Evolutionary conservation across 257 asterid species (phyloP).

Genomic region (Solanum chmielewskii): DNA sequence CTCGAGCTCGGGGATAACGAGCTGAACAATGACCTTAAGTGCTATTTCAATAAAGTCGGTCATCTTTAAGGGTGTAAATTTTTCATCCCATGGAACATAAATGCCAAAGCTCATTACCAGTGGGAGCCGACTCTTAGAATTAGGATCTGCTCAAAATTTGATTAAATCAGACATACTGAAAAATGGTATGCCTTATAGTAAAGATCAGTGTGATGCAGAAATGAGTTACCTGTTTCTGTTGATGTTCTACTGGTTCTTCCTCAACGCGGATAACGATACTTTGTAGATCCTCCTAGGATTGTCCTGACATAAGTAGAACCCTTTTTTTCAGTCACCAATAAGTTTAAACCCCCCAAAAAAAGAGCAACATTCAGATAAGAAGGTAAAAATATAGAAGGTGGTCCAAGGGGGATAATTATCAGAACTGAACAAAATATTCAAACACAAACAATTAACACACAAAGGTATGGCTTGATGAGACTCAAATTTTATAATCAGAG

Average conservation of each 20-base stretch:
- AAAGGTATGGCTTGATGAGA: too few species aligned
- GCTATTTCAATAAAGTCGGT: slow-evolving; percentile 46
- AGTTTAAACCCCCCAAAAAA: too few species aligned
- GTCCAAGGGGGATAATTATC: too few species aligned
- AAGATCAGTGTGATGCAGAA: not conserved
- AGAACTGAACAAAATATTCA: too few species aligned
- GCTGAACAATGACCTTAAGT: slow-evolving; percentile 41
- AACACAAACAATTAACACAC: too few species aligned
- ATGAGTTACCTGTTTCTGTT: slow-evolving; percentile 30
- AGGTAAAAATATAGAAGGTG: too few species aligned
- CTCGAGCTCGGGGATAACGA: slow-evolving; percentile 40
- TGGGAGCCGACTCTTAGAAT: slow-evolving; percentile 41
- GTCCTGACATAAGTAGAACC: slow-evolving; percentile 8
- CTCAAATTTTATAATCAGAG: too few species aligned
- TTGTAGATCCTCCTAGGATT: slow-evolving; percentile 22
- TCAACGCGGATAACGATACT: slow-evolving; percentile 53
- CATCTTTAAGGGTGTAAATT: slow-evolving; percentile 46
- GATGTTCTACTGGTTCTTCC: slow-evolving; percentile 68
- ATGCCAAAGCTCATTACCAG: slow-evolving; percentile 31
- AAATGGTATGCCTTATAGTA: not conserved
- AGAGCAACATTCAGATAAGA: too few species aligned
- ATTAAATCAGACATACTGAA: not conserved
- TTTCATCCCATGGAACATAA: slow-evolving; percentile 62
- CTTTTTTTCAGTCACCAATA: not conserved
- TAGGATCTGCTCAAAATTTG: slow-evolving; percentile 24